These are phyloP conservation scores for Boletus tomentosulus DNA, from an alignment of 768 basidiomycete species.

Conservation along the genomic window DNA sequence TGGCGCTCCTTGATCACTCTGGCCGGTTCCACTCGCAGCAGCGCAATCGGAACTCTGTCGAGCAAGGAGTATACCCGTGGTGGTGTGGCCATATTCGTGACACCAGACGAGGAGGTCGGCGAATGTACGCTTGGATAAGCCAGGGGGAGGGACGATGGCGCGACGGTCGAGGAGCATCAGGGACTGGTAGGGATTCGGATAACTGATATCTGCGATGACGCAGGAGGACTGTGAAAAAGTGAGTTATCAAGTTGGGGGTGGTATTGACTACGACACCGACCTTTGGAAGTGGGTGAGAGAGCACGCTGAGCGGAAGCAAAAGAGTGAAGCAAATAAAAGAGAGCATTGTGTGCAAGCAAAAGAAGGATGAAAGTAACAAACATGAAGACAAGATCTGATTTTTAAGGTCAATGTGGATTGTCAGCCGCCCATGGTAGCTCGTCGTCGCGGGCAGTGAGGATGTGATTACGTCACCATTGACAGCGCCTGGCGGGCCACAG, in stretches of 20 bases:
- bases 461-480: conserved; percentile 19
- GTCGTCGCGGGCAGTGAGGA: conserved; percentile 20
- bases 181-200: conserved; percentile 20
- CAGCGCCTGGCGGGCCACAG: conserved; percentile 2
- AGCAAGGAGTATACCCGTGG: conserved; percentile 16
- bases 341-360: conserved; percentile 15
- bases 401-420: no score
- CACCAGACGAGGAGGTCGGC: conserved; percentile 29
- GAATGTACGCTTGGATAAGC: conserved; percentile 21
- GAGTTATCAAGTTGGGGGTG: background rate
- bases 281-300: conserved; percentile 16
- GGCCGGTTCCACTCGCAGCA: background rate
- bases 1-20: background rate
- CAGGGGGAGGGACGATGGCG: conserved; percentile 18
- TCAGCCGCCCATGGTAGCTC: conserved; percentile 3
- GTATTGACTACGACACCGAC: background rate
- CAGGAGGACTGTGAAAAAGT: conserved; percentile 18
- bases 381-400: no score
- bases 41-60: conserved; percentile 22
- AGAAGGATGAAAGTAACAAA: background rate
- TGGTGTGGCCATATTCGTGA: conserved; percentile 12
- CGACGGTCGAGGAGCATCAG: conserved; percentile 22
- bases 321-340: conserved; percentile 15
- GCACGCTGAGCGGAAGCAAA: conserved; percentile 7
- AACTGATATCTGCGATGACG: conserved; percentile 27